Evolutionary conservation across 2,329 filamentous ascomycete species (phyloP), one percentile per base, ranked within the genome.

Genomic region (Trichoderma koningii): DNA sequence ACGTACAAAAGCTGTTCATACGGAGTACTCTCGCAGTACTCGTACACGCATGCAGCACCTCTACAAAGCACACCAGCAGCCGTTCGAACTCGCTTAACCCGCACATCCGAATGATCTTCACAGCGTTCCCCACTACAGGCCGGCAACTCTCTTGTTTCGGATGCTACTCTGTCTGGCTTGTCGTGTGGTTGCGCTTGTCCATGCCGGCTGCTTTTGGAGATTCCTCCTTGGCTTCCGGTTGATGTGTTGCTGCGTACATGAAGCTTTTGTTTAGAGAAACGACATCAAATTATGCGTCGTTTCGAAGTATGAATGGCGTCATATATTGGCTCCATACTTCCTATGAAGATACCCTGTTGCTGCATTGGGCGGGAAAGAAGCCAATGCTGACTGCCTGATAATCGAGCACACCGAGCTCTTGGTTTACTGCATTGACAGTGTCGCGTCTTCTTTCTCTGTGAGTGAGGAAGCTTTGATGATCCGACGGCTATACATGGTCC

Each of bases 71-170:
- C 30, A 34, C 28, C 50, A 52, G 19, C 50, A 34, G 10, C 26
- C 12, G 34, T 5, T 2, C 34, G 5, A 14, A 51, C 50, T 63
- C 60, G 60, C 60, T 63, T 63, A 62, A 23, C 48, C 50, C 50
- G 42, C 38, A 30, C 45, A 51, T 42, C 47, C 42, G 51, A 51
- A 47, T 63, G 50, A 63, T 63, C 50, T 63, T 63, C 60, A 28
- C 60, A 15, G 41, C 50, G 34, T 38, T 38, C 53, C 60, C 50
- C 50, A 63, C 60, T n/a, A 19, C 41, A 63, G 0, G 50, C 60
- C 60, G 60, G 26, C 48, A 53, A 28, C 47, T 55, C 26, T 63
- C 38, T 63, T 17, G 60, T 55, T 52, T 63, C 50, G 50, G 47
- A 38, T 34, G 60, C 50, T 53, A 10, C 47, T 52, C 30, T 41